A percentile compares a stretch with the other conserved stretches of the same genome.
These are phyloP conservation scores for Syzygium grande DNA, from an alignment of 345 rosid species.

Conservation along the genomic window DNA sequence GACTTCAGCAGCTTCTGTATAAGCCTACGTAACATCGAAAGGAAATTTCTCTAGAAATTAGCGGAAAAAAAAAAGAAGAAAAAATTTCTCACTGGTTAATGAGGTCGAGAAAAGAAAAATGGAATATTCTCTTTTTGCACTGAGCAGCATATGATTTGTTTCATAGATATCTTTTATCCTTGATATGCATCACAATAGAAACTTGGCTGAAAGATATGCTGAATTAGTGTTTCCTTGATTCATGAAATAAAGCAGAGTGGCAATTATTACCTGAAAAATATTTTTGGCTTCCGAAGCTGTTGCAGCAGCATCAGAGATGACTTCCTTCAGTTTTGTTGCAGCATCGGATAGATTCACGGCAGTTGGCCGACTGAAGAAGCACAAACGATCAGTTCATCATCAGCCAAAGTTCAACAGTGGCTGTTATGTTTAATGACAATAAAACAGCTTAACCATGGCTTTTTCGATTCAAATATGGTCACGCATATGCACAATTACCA, in stretches of 20 bases:
- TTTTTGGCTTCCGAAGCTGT: conserved; percentile 22
- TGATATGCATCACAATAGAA: not conserved
- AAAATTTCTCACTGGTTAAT: not conserved
- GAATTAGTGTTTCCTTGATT: not conserved
- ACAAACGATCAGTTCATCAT: not conserved
- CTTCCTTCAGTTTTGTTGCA: conserved; percentile 61
- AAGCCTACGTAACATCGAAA: conserved; percentile 31
- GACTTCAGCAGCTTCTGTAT: conserved; percentile 66
- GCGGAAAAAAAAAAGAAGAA: not conserved
- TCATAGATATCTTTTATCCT: not conserved
- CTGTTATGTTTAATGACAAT: not conserved
- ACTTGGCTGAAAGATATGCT: not conserved
- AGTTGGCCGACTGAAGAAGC: conserved; percentile 70
- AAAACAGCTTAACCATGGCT: not conserved
- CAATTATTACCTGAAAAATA: conserved; percentile 46
- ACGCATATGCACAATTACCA: not conserved
- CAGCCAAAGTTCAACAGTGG: not conserved
- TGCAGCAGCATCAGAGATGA: conserved; percentile 37
- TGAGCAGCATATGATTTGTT: not conserved
- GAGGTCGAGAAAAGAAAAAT: not conserved
- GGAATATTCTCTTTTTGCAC: not conserved
- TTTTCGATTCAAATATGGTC: not conserved
- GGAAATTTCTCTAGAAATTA: not conserved
- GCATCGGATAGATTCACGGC: conserved; percentile 94
- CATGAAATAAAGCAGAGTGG: not conserved